phyloP scores from a whole-genome alignment of 2,329 filamentous ascomycete genomes.

The Diaporthe batatas region DNA sequence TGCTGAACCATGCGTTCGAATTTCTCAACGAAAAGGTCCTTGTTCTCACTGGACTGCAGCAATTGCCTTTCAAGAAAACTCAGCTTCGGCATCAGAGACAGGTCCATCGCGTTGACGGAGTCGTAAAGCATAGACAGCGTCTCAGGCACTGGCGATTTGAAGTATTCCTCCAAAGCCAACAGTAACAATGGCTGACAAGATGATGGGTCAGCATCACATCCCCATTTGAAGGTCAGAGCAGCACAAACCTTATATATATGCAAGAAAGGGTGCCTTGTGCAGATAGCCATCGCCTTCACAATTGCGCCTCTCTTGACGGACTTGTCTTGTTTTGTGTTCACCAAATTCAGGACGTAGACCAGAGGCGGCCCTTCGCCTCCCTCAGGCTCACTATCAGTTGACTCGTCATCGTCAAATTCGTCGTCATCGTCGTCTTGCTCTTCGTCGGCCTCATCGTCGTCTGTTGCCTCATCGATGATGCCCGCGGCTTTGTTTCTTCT shows the following conservation, averaged over 20 bases:
- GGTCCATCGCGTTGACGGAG: conserved; percentile 95
- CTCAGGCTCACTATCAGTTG: conserved; percentile 73
- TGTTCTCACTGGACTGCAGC: conserved; percentile 90
- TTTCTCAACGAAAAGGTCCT: conserved; percentile 97
- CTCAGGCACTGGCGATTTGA: conserved; percentile 89
- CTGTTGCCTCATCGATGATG: conserved; percentile 60
- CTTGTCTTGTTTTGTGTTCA: conserved; percentile 98
- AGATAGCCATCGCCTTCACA: conserved; percentile 99
- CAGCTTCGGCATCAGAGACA: conserved; percentile 90
- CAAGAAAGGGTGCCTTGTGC: conserved; percentile 95
- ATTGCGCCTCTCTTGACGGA: conserved; percentile 92
- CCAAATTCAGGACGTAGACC: conserved; percentile 96
- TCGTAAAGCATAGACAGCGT: conserved; percentile 91
- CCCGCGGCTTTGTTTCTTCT: conserved; percentile 66
- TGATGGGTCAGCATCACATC: conserved; percentile 39
- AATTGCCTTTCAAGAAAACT: conserved; percentile 88
- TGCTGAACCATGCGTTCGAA: conserved; percentile 95
- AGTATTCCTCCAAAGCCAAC: conserved; percentile 95
- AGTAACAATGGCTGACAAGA: conserved; percentile 80
- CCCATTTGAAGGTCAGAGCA: not conserved
- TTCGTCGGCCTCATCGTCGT: conserved; percentile 65
- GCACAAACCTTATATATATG: conserved; percentile 91
- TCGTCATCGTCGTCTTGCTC: conserved; percentile 60
- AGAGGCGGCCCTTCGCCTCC: conserved; percentile 87
- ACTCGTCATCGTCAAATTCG: conserved; percentile 66